These are phyloP conservation scores for Combretum micranthum DNA, from an alignment of 345 rosid species.

Conservation along the genomic window DNA sequence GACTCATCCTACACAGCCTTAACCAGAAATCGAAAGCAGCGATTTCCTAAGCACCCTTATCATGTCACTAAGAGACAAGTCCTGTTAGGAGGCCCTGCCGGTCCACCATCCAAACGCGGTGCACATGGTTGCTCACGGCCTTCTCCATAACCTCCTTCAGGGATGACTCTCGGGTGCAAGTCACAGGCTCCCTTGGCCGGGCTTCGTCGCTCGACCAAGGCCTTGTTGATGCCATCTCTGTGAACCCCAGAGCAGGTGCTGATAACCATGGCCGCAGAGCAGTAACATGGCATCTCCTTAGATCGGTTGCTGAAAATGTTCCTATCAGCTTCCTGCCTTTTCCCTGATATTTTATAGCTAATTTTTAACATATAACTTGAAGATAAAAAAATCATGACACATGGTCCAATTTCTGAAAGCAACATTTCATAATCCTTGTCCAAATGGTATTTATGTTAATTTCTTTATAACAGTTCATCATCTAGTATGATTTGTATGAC, in stretches of 20 bases:
- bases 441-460: too few relatives aligned
- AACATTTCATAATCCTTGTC: too few relatives aligned
- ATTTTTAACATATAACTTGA: background rate
- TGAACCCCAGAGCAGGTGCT: slow-evolving; percentile 45
- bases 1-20: too few relatives aligned
- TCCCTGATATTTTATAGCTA: slow-evolving; percentile 35
- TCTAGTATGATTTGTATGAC: too few relatives aligned
- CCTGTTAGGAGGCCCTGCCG: slow-evolving; percentile 33
- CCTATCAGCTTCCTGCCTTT: slow-evolving; percentile 57
- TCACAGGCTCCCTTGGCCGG: slow-evolving; percentile 35
- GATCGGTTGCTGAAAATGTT: slow-evolving; percentile 75
- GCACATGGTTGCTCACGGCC: slow-evolving; percentile 60
- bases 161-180: slow-evolving; percentile 31
- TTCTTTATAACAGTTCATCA: too few relatives aligned
- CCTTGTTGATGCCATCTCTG: slow-evolving; percentile 27
- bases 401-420: too few relatives aligned
- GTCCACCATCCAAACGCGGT: slow-evolving; percentile 75
- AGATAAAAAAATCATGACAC: too few relatives aligned
- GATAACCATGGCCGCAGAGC: slow-evolving; percentile 58
- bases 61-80: slow-evolving; percentile 61
- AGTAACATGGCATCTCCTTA: slow-evolving; percentile 57
- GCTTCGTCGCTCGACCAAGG: background rate
- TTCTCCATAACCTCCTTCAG: slow-evolving; percentile 48
- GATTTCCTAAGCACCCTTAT: slow-evolving; percentile 42
- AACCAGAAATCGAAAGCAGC: slow-evolving; percentile 8